Percentiles rank a stretch among this genome's conserved stretches.
These are phyloP conservation scores for Akanthomyces muscarius DNA, from an alignment of 2,329 filamentous ascomycete species.

Conservation along the genomic window DNA sequence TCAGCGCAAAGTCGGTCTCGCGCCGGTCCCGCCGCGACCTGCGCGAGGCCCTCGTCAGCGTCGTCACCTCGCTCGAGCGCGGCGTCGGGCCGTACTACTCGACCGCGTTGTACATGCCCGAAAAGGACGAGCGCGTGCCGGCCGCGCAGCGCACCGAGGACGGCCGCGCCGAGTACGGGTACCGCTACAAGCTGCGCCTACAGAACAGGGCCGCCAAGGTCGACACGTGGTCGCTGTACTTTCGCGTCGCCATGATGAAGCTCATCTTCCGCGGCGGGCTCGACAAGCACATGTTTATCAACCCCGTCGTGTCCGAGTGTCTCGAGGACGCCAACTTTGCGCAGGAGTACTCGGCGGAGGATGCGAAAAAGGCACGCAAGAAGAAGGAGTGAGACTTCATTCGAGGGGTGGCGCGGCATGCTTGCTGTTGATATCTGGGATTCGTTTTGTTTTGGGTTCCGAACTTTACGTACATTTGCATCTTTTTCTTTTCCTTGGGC, in stretches of 20 bases:
- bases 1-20: constrained; percentile 47
- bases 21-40: constrained; percentile 46
- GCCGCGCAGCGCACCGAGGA: constrained; percentile 39
- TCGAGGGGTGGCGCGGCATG: neutral
- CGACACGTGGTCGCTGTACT: constrained; percentile 49
- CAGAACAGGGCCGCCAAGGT: constrained; percentile 43
- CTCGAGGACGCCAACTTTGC: constrained; percentile 35
- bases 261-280: constrained; percentile 44
- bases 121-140: constrained; percentile 41
- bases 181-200: constrained; percentile 48
- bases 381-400: neutral
- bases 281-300: constrained; percentile 35
- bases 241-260: constrained; percentile 46
- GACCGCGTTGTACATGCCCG: constrained; percentile 39
- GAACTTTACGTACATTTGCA: neutral
- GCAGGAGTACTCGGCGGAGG: constrained; percentile 16
- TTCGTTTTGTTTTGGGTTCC: neutral
- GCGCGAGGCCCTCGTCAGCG: constrained; percentile 46
- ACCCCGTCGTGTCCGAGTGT: constrained; percentile 36
- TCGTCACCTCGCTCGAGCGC: constrained; percentile 51
- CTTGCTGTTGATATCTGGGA: neutral
- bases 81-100: constrained; percentile 54
- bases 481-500: neutral
- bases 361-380: constrained; percentile 12
- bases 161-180: constrained; percentile 47